These are phyloP conservation scores for Evernia prunastri DNA, from an alignment of 495 filamentous ascomycete species.

Conservation along the genomic window DNA sequence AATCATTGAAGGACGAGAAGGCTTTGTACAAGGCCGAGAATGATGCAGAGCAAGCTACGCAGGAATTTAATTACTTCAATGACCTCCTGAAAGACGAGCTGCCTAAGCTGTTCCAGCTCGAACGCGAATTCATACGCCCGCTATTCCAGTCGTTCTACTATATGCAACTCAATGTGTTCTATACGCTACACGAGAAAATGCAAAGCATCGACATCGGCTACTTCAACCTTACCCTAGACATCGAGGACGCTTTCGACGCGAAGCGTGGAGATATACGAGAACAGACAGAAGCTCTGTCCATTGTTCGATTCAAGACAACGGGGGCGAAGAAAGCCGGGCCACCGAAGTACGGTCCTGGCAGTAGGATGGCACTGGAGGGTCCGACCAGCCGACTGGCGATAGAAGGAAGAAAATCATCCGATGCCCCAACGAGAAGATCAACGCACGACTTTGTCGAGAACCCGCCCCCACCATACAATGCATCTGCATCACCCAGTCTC, in stretches of 20 bases:
- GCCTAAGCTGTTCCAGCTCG: constrained; percentile 85
- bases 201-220: constrained; percentile 94
- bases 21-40: constrained; percentile 92
- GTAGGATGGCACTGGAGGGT: constrained; percentile 36
- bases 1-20: constrained; percentile 93
- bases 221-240: constrained; percentile 83
- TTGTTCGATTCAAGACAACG: constrained; percentile 83
- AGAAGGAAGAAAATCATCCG: constrained; percentile 25
- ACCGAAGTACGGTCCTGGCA: constrained; percentile 47
- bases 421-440: constrained; percentile 30
- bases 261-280: constrained; percentile 86
- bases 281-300: constrained; percentile 65
- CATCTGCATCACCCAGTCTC: constrained; percentile 31
- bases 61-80: constrained; percentile 96
- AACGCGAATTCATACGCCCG: constrained; percentile 92
- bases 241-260: constrained; percentile 81
- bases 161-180: constrained; percentile 99
- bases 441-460: constrained; percentile 50
- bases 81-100: constrained; percentile 93
- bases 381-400: constrained; percentile 34
- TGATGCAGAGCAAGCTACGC: constrained; percentile 84
- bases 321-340: constrained; percentile 50
- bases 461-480: constrained; percentile 64
- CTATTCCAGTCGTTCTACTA: constrained; percentile 99
- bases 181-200: constrained; percentile 97